Evolutionary conservation across 306 rosid genomes (phyloP).

Genomic region (Phaseolus lunatus): DNA sequence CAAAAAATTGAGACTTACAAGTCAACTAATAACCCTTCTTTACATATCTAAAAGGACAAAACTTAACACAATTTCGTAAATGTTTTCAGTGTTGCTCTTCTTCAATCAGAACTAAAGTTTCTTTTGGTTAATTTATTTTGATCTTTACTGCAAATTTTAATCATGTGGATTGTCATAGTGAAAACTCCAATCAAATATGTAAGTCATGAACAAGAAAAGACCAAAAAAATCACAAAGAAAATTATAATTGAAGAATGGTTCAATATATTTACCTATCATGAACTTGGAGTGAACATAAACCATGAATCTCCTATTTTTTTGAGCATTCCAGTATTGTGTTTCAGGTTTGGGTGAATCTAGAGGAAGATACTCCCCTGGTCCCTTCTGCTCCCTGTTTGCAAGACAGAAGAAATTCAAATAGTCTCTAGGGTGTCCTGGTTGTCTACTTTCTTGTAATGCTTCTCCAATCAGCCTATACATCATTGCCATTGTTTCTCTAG

Average conservation of each 20-base stretch:
- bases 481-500: slow-evolving; percentile 84
- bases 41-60: too few relatives aligned
- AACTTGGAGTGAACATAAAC: slow-evolving; percentile 93
- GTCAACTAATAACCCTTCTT: neutral
- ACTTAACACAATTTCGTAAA: too few relatives aligned
- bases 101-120: too few relatives aligned
- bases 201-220: neutral
- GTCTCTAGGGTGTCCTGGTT: slow-evolving; percentile 70
- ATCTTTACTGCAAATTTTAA: neutral
- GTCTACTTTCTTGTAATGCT: slow-evolving; percentile 72
- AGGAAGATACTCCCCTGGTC: slow-evolving; percentile 71
- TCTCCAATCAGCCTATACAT: slow-evolving; percentile 87
- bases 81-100: too few relatives aligned
- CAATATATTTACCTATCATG: slow-evolving; percentile 79
- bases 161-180: neutral
- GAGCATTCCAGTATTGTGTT: slow-evolving; percentile 83
- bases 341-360: slow-evolving; percentile 63
- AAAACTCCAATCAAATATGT: neutral
- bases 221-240: slow-evolving; percentile 7
- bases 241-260: neutral
- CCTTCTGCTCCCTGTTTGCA: slow-evolving; percentile 75
- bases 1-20: neutral
- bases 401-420: slow-evolving; percentile 94
- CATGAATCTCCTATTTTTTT: slow-evolving; percentile 87
- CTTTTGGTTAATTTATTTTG: too few relatives aligned